These are phyloP conservation scores for Stagonosporopsis chrysanthemi DNA, from an alignment of 2,329 filamentous ascomycete genomes.

Conservation along the genomic window DNA sequence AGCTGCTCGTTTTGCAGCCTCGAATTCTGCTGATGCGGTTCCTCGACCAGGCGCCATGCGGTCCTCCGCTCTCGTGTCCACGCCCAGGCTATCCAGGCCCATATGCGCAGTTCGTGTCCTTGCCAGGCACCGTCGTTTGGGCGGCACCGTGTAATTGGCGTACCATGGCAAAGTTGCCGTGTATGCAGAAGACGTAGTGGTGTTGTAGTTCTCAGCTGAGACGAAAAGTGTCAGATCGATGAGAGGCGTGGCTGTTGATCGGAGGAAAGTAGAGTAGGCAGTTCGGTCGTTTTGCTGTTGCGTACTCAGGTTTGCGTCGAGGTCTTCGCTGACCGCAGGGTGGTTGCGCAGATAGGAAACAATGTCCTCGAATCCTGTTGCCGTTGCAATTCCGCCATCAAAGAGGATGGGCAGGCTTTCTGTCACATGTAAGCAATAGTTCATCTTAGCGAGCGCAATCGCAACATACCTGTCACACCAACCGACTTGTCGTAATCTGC, in stretches of 20 bases:
- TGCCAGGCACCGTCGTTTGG: slow-evolving; percentile 73
- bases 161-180: slow-evolving; percentile 83
- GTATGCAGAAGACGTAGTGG: slow-evolving; percentile 79
- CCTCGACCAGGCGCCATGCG: slow-evolving; percentile 38
- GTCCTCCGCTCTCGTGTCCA: slow-evolving; percentile 52
- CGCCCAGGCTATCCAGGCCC: slow-evolving; percentile 56
- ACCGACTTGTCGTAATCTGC: slow-evolving; percentile 68
- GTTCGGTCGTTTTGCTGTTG: slow-evolving; percentile 53
- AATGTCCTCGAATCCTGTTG: slow-evolving; percentile 68
- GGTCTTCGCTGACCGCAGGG: slow-evolving; percentile 33
- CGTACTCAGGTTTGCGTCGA: slow-evolving; percentile 40
- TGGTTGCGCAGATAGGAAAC: slow-evolving; percentile 61
- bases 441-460: background rate
- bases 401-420: slow-evolving; percentile 66
- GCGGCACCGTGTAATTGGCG: slow-evolving; percentile 84
- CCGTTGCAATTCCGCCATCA: slow-evolving; percentile 61
- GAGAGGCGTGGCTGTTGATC: slow-evolving; percentile 76
- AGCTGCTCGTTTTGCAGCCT: slow-evolving; percentile 47
- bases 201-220: slow-evolving; percentile 85
- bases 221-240: slow-evolving; percentile 89
- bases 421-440: slow-evolving; percentile 33
- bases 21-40: slow-evolving; percentile 45
- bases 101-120: slow-evolving; percentile 67
- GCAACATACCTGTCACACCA: slow-evolving; percentile 64
- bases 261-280: slow-evolving; percentile 70